These are phyloP conservation scores for Anthracocystis walkeri DNA, from an alignment of 1,284 basidiomycete species.

Conservation along the genomic window DNA sequence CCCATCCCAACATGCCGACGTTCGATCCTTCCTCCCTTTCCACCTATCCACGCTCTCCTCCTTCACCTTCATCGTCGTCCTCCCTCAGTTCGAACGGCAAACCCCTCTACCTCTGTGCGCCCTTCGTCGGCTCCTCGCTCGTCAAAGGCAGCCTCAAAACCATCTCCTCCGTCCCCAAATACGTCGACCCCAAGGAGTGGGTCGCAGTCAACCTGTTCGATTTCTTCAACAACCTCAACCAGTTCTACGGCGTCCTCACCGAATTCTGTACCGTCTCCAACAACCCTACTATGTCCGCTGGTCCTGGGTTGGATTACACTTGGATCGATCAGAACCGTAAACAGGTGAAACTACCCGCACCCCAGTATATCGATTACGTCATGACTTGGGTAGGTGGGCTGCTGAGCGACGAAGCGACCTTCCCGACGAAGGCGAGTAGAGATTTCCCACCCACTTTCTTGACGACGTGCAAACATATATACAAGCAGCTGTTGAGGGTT, in stretches of 20 bases:
- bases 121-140: conserved; percentile 92
- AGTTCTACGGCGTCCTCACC: conserved; percentile 94
- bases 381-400: conserved; percentile 98
- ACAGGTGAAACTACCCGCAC: conserved; percentile 90
- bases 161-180: conserved; percentile 96
- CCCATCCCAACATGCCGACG: conserved; percentile 49
- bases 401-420: conserved; percentile 89
- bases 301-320: conserved; percentile 91
- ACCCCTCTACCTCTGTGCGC: conserved; percentile 68
- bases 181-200: conserved; percentile 78
- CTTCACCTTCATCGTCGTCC: conserved; percentile 27
- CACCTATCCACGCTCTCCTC: conserved; percentile 27
- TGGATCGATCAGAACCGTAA: conserved; percentile 91
- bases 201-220: conserved; percentile 84
- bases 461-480: conserved; percentile 93
- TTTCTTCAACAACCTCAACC: conserved; percentile 90
- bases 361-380: conserved; percentile 98
- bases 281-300: conserved; percentile 94
- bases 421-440: conserved; percentile 94
- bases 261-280: conserved; percentile 92
- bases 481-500: conserved; percentile 93
- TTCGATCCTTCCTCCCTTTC: conserved; percentile 41
- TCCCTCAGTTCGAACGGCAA: conserved; percentile 47
- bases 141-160: conserved; percentile 99
- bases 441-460: conserved; percentile 91